These are phyloP conservation scores for Ettlia oleoabundans DNA, from an alignment of 139 green algal genomes.

Conservation along the genomic window DNA sequence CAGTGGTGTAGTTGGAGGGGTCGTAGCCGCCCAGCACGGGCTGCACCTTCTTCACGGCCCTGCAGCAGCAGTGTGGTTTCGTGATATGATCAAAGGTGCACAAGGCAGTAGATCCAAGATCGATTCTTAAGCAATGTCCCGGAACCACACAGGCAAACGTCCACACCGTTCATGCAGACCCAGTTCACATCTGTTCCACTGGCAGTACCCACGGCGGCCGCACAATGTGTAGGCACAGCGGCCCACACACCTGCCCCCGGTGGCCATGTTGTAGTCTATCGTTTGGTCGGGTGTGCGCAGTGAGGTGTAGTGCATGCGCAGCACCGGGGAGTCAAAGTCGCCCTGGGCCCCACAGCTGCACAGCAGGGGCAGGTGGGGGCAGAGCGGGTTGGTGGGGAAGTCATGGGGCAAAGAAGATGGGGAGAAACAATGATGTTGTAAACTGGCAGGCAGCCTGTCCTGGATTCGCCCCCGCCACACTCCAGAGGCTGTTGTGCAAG, in stretches of 20 bases:
- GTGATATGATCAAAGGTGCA: background rate
- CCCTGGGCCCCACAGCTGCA: slow-evolving; percentile 49
- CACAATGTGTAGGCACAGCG: background rate
- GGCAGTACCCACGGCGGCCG: too few species aligned
- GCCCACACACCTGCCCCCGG: slow-evolving; percentile 17
- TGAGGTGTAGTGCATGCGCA: slow-evolving; percentile 81
- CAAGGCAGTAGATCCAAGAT: background rate
- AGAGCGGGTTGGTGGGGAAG: background rate
- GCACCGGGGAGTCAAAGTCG: slow-evolving; percentile 80
- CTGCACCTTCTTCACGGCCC: slow-evolving; percentile 76
- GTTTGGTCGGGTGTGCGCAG: slow-evolving; percentile 78
- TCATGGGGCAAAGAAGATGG: too few species aligned
- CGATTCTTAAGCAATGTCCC: too few species aligned
- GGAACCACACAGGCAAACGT: too few species aligned
- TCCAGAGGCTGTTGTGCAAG: too few species aligned
- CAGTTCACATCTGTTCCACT: too few species aligned
- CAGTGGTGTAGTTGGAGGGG: slow-evolving; percentile 71
- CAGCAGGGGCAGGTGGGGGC: background rate
- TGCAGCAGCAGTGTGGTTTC: background rate
- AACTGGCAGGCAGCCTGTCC: too few species aligned
- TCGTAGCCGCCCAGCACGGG: slow-evolving; percentile 87
- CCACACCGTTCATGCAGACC: too few species aligned
- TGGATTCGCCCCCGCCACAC: too few species aligned
- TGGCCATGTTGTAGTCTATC: slow-evolving; percentile 85
- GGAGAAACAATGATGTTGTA: too few species aligned